Evolutionary conservation across 257 asterid genomes (phyloP), one percentile per base, ranked within the genome.

Genomic region (Solanum phureja): DNA sequence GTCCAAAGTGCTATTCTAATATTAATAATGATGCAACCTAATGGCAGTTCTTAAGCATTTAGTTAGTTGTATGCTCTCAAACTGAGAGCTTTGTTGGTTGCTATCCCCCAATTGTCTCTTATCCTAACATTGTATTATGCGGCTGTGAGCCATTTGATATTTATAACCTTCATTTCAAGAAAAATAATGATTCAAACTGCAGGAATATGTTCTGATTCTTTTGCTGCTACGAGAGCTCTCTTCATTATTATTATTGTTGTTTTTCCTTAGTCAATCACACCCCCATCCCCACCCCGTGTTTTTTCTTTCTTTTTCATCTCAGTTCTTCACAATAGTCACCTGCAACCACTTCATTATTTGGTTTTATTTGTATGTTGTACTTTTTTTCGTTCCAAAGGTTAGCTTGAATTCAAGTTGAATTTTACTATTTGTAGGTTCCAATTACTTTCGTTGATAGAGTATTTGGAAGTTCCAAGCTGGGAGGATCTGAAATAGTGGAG

Each of bases 401-500:
- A 3, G 24, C n/a, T 4, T 69, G 24, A 46, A 37, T 71, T 27
- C 87, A 27, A 87, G 68, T 14, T 60, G 24, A 2, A 74, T 86
- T 37, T 64, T 7, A 34, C 11, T 86, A 56, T 88, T 64, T 75
- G 19, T 87, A 96, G 98, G 98, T 96, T 84, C 99, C 98, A 16
- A 96, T 95, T 90, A 95, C 98, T 38, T 96, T 96, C 87, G 98
- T 96, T 2, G 99, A 96, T 91, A 90, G 99, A 93, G 98, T 96
- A 58, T 95, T 91, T 87, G 99, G 98, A 88, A 96, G 95, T 90
- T 96, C 99, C 19, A 96, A 96, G 92, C 89, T 96, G 85, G 99
- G 98, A 86, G 99, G 99, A 90, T 96, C 98, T 66, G 99, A 96
- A 91, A 96, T 96, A 79, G 98, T 96, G 8, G 98, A 96, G 91